Evolutionary conservation across 2,329 filamentous ascomycete genomes (phyloP).

Genomic region (Alternaria gansuensis): DNA sequence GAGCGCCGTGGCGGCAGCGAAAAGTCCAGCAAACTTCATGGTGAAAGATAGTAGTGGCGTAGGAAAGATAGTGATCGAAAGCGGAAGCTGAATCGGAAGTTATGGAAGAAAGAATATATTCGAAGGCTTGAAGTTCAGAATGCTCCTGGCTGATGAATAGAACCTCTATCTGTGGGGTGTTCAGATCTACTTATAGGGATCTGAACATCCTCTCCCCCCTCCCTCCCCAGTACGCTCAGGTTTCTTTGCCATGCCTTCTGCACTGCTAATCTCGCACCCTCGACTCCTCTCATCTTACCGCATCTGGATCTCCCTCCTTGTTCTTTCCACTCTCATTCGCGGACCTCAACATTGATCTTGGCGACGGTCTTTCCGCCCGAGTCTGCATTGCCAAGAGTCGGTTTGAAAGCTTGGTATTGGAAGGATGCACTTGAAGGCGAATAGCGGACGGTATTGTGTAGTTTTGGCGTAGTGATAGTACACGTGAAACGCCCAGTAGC

Average conservation of each 20-base stretch:
- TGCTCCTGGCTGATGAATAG: slow-evolving; percentile 17
- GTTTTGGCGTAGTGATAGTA: slow-evolving; percentile 9
- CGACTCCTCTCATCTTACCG: slow-evolving; percentile 17
- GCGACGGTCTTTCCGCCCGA: slow-evolving; percentile 18
- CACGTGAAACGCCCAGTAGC: slow-evolving; percentile 26
- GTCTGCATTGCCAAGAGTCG: slow-evolving; percentile 13
- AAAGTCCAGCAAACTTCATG: slow-evolving; percentile 29
- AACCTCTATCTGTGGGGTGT: not conserved
- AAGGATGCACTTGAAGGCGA: slow-evolving; percentile 4
- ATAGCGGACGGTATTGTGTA: not conserved
- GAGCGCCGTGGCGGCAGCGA: slow-evolving; percentile 31
- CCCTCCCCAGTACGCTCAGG: slow-evolving; percentile 1
- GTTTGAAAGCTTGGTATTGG: slow-evolving; percentile 12
- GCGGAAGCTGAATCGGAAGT: slow-evolving; percentile 1
- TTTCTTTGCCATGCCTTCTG: slow-evolving; percentile 10
- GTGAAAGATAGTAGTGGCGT: slow-evolving; percentile 6
- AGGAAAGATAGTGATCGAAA: not conserved
- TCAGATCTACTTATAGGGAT: slow-evolving; percentile 15
- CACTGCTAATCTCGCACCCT: slow-evolving; percentile 9
- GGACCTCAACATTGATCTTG: slow-evolving; percentile 25
- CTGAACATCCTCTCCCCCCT: not conserved
- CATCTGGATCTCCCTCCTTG: not conserved
- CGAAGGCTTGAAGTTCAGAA: slow-evolving; percentile 3
- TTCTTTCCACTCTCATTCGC: slow-evolving; percentile 24
- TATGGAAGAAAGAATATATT: not conserved